These are phyloP conservation scores for Phialophora chinensis DNA, from an alignment of 2,329 filamentous ascomycete species.

Conservation along the genomic window DNA sequence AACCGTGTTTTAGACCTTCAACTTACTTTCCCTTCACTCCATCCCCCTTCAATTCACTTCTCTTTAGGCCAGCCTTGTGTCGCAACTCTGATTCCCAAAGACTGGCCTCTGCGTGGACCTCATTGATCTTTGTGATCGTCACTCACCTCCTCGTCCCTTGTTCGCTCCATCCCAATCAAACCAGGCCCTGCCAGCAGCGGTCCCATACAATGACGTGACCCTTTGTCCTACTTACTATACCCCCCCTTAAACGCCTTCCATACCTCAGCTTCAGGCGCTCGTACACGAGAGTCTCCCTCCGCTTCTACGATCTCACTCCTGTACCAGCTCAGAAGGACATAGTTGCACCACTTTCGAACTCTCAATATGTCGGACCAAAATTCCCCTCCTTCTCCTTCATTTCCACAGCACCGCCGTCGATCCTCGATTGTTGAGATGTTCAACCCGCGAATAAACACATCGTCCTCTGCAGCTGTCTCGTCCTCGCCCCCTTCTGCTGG, in stretches of 20 bases:
- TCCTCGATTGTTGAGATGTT: constrained; percentile 54
- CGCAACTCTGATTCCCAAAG: not conserved
- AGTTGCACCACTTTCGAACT: constrained; percentile 3
- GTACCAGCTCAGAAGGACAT: not conserved
- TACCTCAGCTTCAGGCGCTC: constrained; percentile 6
- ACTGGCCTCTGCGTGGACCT: not conserved
- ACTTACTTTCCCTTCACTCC: constrained; percentile 4
- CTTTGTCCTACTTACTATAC: constrained; percentile 20
- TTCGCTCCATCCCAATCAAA: constrained; percentile 3
- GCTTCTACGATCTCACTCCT: constrained; percentile 3
- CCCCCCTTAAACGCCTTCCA: constrained; percentile 5
- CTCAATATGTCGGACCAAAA: constrained; percentile 52
- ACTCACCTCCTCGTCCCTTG: constrained; percentile 4
- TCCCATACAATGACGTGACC: constrained; percentile 25
- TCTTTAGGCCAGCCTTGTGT: not conserved
- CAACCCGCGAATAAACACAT: constrained; percentile 53
- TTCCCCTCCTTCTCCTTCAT: constrained; percentile 46
- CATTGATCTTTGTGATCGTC: constrained; percentile 10
- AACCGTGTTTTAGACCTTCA: constrained; percentile 8
- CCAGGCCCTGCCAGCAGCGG: constrained; percentile 9
- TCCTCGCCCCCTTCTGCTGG: constrained; percentile 53
- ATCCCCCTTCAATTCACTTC: not conserved
- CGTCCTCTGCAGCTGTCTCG: constrained; percentile 44
- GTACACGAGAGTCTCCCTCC: constrained; percentile 4
- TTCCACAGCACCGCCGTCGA: constrained; percentile 50